A percentile compares a stretch with the other conserved stretches of the same genome.
These are phyloP conservation scores for Kodamaea derodonti DNA, from an alignment of 1,139 yeast genomes.

Conservation along the genomic window DNA sequence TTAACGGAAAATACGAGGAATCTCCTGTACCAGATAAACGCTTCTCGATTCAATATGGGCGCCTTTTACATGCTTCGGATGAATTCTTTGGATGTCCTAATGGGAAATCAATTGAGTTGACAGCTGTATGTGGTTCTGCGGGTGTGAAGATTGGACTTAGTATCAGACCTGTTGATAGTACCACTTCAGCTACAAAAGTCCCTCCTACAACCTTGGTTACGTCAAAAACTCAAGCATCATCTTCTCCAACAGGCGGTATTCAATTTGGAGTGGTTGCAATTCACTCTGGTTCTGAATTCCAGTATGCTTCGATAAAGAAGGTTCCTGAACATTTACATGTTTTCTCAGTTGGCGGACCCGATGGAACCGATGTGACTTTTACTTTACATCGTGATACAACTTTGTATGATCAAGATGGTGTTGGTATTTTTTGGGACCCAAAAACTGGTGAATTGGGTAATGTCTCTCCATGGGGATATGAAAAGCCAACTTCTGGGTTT, in stretches of 20 bases:
- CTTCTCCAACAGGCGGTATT: not conserved
- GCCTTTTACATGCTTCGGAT: slow-evolving; percentile 12
- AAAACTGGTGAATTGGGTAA: slow-evolving; percentile 28
- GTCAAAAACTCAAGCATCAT: too few relatives aligned
- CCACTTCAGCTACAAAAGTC: slow-evolving; percentile 2
- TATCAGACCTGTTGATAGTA: slow-evolving; percentile 3
- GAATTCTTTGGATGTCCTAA: slow-evolving; percentile 20
- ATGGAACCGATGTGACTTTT: slow-evolving; percentile 22
- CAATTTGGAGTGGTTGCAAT: slow-evolving; percentile 17
- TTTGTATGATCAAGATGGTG: slow-evolving; percentile 26
- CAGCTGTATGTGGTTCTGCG: slow-evolving; percentile 7
- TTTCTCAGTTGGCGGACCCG: slow-evolving; percentile 28
- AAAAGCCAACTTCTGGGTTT: slow-evolving; percentile 23
- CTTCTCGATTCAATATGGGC: slow-evolving; percentile 15
- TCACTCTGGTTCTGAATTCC: slow-evolving; percentile 20
- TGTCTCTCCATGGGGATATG: slow-evolving; percentile 25
- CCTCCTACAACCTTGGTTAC: not conserved
- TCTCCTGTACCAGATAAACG: slow-evolving; percentile 14
- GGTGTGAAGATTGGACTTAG: slow-evolving; percentile 13
- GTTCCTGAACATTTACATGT: slow-evolving; percentile 27
- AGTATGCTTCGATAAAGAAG: slow-evolving; percentile 21
- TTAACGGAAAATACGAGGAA: slow-evolving; percentile 13
- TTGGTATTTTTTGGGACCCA: slow-evolving; percentile 22
- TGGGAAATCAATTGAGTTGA: slow-evolving; percentile 10
- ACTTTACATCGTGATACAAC: slow-evolving; percentile 22